phyloP scores from a whole-genome alignment of 2,329 filamentous ascomycete genomes.

The Phialophora verrucosa region DNA sequence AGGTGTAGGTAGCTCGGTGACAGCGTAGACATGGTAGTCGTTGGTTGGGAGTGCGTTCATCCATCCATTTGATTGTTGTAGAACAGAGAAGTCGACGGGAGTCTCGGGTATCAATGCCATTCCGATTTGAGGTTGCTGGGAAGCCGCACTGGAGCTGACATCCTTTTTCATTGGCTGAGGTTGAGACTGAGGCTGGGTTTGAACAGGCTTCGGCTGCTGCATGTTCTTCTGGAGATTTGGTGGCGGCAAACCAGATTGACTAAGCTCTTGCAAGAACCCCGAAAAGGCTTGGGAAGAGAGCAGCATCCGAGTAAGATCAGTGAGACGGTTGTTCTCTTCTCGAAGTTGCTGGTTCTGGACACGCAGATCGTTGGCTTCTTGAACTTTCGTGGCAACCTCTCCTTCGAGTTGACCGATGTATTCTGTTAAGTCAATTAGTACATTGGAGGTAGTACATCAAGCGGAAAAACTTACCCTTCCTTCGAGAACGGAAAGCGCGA shows the following conservation, averaged over 20 bases:
- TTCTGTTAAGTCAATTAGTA: conserved; percentile 70
- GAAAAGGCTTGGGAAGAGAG: conserved; percentile 81
- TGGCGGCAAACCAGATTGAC: conserved; percentile 61
- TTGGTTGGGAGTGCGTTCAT: conserved; percentile 55
- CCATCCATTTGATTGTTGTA: conserved; percentile 64
- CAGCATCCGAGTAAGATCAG: conserved; percentile 79
- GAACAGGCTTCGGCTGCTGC: conserved; percentile 46
- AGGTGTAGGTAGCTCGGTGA: conserved; percentile 71
- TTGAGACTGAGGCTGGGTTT: conserved; percentile 47
- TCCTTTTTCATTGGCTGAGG: conserved; percentile 65
- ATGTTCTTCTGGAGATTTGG: conserved; percentile 46
- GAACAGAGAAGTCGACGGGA: conserved; percentile 73
- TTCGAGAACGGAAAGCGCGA: conserved; percentile 93
- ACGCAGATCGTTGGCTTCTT: conserved; percentile 81
- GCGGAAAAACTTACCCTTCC: conserved; percentile 76
- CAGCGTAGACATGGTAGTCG: conserved; percentile 64
- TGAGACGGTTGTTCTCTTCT: conserved; percentile 83
- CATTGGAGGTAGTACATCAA: conserved; percentile 9
- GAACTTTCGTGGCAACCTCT: conserved; percentile 82
- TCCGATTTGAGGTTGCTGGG: conserved; percentile 65
- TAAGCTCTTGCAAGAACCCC: conserved; percentile 75
- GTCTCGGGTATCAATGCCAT: conserved; percentile 86
- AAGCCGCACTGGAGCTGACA: conserved; percentile 63
- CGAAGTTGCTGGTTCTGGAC: conserved; percentile 78
- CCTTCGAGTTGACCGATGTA: conserved; percentile 94